A percentile compares a stretch with the other conserved stretches of the same genome.
Conservation (phyloP, 2,329 filamentous ascomycete species). For the Coleophoma eucalyptorum region DNA sequence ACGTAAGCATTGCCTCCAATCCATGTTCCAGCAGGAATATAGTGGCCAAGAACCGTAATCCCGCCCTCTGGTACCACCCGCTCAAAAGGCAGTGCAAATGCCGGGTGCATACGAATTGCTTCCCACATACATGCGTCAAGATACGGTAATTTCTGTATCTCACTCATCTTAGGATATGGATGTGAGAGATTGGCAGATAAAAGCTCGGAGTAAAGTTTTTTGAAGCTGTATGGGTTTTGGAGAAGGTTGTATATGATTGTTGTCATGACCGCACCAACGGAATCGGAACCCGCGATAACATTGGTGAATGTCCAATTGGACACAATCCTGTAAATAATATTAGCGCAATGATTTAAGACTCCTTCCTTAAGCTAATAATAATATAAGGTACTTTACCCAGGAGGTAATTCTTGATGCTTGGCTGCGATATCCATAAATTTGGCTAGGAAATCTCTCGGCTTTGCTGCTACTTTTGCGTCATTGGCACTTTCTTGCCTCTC, state of each 20-base stretch:
- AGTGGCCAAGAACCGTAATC: slow-evolving; percentile 29
- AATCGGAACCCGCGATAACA: slow-evolving; percentile 28
- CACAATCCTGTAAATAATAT: not conserved
- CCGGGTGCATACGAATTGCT: slow-evolving; percentile 44
- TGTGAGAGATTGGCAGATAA: slow-evolving; percentile 10
- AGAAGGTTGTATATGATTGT: slow-evolving; percentile 32
- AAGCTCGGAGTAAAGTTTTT: slow-evolving; percentile 27
- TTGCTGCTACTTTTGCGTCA: not conserved
- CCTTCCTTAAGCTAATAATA: not conserved
- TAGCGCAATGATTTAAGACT: not conserved
- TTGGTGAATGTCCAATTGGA: slow-evolving; percentile 4
- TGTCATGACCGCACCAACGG: slow-evolving; percentile 27
- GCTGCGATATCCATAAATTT: slow-evolving; percentile 15
- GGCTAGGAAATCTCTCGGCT: slow-evolving; percentile 21
- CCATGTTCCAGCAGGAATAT: slow-evolving; percentile 31
- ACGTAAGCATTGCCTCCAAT: slow-evolving; percentile 35
- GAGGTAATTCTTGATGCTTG: not conserved
- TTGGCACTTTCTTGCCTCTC: slow-evolving; percentile 22
- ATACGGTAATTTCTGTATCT: slow-evolving; percentile 33
- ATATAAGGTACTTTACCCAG: not conserved
- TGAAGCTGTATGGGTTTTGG: slow-evolving; percentile 20
- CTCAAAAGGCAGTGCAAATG: slow-evolving; percentile 42
- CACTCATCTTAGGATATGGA: slow-evolving; percentile 14
- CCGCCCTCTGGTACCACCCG: slow-evolving; percentile 42
- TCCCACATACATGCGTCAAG: slow-evolving; percentile 49